These are phyloP conservation scores for Dispira simplex DNA, from an alignment of 192 early-diverging fungal genomes.

Conservation along the genomic window DNA sequence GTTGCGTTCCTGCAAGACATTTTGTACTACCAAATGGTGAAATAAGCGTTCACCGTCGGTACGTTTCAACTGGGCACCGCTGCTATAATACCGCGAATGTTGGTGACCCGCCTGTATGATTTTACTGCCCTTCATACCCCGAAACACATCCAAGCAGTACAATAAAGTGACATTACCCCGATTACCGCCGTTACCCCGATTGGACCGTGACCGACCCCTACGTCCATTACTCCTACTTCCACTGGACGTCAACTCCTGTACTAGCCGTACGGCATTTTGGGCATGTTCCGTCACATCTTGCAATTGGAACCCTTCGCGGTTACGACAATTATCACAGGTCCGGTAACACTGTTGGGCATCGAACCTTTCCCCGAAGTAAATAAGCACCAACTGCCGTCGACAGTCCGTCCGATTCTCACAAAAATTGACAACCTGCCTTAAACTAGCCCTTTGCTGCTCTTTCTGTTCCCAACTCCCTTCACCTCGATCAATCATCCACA, in stretches of 20 bases:
- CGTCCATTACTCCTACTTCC: background rate
- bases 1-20: slow-evolving; percentile 44
- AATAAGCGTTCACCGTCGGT: slow-evolving; percentile 57
- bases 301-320: slow-evolving; percentile 14
- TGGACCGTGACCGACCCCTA: background rate
- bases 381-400: slow-evolving; percentile 70
- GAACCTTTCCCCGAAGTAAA: slow-evolving; percentile 84
- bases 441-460: slow-evolving; percentile 46
- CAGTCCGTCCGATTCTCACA: slow-evolving; percentile 82
- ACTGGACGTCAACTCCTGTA: slow-evolving; percentile 19
- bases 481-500: slow-evolving; percentile 64
- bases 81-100: slow-evolving; percentile 32
- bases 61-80: slow-evolving; percentile 32
- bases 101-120: slow-evolving; percentile 35
- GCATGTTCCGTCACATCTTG: slow-evolving; percentile 38
- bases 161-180: slow-evolving; percentile 42
- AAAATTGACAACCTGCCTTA: slow-evolving; percentile 52
- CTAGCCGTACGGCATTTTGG: slow-evolving; percentile 30
- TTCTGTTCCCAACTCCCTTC: slow-evolving; percentile 74
- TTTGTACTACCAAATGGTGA: slow-evolving; percentile 41
- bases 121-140: slow-evolving; percentile 42
- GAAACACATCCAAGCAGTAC: slow-evolving; percentile 57
- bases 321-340: slow-evolving; percentile 81
- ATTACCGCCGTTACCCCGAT: slow-evolving; percentile 2
- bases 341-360: slow-evolving; percentile 40